Conservation (phyloP, 1,284 basidiomycete genomes). For the Microbotryum violaceum region DNA sequence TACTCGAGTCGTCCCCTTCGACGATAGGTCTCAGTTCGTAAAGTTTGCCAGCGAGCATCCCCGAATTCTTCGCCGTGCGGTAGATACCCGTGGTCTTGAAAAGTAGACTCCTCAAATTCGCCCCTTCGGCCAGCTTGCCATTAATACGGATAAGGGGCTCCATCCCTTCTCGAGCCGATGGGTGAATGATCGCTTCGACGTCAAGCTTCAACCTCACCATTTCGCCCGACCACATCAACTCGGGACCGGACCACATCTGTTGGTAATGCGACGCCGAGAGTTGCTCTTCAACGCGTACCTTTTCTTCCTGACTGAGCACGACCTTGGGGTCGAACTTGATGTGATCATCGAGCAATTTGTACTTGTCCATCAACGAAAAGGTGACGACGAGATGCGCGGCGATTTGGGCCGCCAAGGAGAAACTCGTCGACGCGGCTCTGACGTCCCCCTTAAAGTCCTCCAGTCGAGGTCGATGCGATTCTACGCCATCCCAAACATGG, state of each 20-base stretch:
- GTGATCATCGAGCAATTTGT: conserved; percentile 7
- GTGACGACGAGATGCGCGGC: conserved; percentile 18
- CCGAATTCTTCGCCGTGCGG: not conserved
- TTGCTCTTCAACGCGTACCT: conserved; percentile 5
- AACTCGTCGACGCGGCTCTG: conserved; percentile 18
- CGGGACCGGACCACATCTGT: conserved; percentile 28
- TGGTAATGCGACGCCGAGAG: conserved; percentile 26
- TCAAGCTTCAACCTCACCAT: conserved; percentile 26
- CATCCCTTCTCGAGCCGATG: not conserved
- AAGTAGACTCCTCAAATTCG: conserved; percentile 2
- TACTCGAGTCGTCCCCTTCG: not conserved
- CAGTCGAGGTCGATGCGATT: conserved; percentile 7
- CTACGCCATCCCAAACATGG: conserved; percentile 14
- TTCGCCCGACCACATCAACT: conserved; percentile 31
- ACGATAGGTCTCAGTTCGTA: conserved; percentile 12
- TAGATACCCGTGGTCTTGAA: conserved; percentile 14
- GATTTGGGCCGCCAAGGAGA: conserved; percentile 31
- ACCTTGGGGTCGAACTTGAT: not conserved
- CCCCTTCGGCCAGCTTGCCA: too few relatives aligned
- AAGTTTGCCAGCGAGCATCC: conserved; percentile 12
- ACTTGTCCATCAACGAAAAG: conserved; percentile 20
- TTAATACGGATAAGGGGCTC: not conserved
- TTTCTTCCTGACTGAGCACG: not conserved
- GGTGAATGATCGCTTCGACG: not conserved
- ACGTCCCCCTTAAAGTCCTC: not conserved